Evolutionary conservation across 1,284 basidiomycete species (phyloP).

Genomic region (Coniferiporia weirii): DNA sequence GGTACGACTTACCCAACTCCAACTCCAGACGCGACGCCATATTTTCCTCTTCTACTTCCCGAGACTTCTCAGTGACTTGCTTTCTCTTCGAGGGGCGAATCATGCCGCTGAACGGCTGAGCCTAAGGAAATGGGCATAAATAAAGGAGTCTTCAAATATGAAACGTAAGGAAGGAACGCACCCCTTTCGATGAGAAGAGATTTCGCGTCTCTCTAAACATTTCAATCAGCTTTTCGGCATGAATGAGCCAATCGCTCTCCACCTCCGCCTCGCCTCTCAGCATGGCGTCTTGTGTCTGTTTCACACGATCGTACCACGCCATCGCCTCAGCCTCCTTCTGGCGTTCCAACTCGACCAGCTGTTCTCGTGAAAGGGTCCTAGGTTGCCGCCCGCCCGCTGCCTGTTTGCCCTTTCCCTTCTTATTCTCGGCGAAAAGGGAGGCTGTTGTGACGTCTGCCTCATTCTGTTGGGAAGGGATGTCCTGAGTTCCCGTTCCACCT

Average conservation of each 20-base stretch:
- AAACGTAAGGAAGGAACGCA: background rate
- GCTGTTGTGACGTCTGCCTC: constrained; percentile 25
- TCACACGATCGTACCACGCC: constrained; percentile 43
- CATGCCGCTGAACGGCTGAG: background rate
- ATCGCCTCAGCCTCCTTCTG: constrained; percentile 58
- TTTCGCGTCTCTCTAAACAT: constrained; percentile 83
- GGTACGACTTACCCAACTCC: constrained; percentile 8
- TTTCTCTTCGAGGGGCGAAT: background rate
- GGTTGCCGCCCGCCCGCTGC: constrained; percentile 28
- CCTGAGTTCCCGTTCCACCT: constrained; percentile 23
- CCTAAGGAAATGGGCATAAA: constrained; percentile 25
- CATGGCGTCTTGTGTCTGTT: constrained; percentile 43
- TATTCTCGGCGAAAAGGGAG: constrained; percentile 57
- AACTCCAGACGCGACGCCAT: constrained; percentile 32
- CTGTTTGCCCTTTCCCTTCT: constrained; percentile 33
- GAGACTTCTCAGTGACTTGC: background rate
- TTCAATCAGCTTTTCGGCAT: constrained; percentile 83
- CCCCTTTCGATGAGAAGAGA: constrained; percentile 53
- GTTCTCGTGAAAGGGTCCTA: constrained; percentile 45
- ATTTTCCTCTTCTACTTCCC: constrained; percentile 39
- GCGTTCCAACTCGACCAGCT: constrained; percentile 54
- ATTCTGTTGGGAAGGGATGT: constrained; percentile 14
- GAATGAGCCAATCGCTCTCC: constrained; percentile 69
- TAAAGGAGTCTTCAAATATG: background rate
- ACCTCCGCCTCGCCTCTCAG: constrained; percentile 34